Evolutionary conservation across 345 rosid species (phyloP).

Genomic region (Camelina laxa): DNA sequence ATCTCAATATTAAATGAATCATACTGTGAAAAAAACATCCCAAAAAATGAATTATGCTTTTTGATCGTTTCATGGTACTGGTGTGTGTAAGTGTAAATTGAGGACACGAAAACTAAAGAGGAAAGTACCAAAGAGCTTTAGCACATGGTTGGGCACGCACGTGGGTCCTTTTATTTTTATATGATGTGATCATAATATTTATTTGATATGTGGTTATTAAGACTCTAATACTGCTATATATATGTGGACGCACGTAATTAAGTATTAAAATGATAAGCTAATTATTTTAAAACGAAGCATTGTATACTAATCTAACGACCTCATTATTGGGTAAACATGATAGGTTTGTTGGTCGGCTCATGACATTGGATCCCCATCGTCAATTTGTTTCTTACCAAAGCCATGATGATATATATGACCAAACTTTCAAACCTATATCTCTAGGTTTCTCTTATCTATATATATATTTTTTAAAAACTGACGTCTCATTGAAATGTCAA

Average conservation of each 20-base stretch:
- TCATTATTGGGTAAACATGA: conserved; percentile 9
- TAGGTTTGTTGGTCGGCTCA: conserved; percentile 39
- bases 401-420: neutral
- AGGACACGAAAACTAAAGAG: neutral
- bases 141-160: conserved; percentile 33
- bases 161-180: conserved; percentile 7
- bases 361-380: conserved; percentile 31
- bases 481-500: neutral
- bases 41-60: neutral
- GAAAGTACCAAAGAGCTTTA: neutral
- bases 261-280: conserved; percentile 10
- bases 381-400: conserved; percentile 11
- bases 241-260: neutral
- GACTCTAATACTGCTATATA: neutral
- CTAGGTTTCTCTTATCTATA: neutral
- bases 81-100: neutral
- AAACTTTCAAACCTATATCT: neutral
- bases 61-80: neutral
- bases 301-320: conserved; percentile 22
- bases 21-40: neutral
- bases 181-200: neutral
- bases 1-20: neutral
- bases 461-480: neutral
- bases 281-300: neutral
- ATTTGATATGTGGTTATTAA: neutral